Evolutionary conservation across 2,329 filamentous ascomycete species (phyloP), one percentile per base, ranked within the genome.

Genomic region (Colletotrichum sp.): DNA sequence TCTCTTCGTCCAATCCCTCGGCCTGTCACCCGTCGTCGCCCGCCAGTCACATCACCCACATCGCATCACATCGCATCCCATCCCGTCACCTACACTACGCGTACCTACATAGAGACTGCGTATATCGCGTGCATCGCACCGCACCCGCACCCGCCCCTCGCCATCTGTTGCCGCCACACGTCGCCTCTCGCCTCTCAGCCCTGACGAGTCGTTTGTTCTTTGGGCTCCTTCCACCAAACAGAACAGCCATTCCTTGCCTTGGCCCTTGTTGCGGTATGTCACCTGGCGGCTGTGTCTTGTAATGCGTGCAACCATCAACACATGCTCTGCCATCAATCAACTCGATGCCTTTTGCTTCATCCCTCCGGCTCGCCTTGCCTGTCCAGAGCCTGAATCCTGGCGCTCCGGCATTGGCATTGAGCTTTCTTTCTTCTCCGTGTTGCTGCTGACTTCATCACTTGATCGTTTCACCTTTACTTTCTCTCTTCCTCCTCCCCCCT

Each of bases 61-160:
- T 72, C 52, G 34, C 71, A 74, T 74, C 66, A 58, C 70, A 72
- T 72, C 64, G 66, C 71, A 60, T 71, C 69, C 34, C 67, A 61
- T 48, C 69, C 58, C 30, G n/a, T 72, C 68, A 56, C 72, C 48
- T 32, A 28, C 67, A 56, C 48, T 32, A 28, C 67, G 67, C 67
- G 36, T 70, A 70, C 67, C 67, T 62, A 62, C 66, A 70, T 66
- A 67, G 61, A 65, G 58, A 28, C 28, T 24, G 26, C 52, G 26
- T 28, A 48, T 48, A 48, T 73, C 52, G 26, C 71, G 28, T 55
- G 43, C 69, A 72, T 43, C 61, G 38, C 69, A 75, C 34, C 52
- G 26, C 56, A 28, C 52, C 52, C 52, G 21, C 58, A n/a, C 28
- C 58, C 48, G 30, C 52, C 8, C 55, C 61, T 64, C 21, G 34